Conservation (phyloP, 179 eudicot species). For the Carnegiea gigantea region DNA sequence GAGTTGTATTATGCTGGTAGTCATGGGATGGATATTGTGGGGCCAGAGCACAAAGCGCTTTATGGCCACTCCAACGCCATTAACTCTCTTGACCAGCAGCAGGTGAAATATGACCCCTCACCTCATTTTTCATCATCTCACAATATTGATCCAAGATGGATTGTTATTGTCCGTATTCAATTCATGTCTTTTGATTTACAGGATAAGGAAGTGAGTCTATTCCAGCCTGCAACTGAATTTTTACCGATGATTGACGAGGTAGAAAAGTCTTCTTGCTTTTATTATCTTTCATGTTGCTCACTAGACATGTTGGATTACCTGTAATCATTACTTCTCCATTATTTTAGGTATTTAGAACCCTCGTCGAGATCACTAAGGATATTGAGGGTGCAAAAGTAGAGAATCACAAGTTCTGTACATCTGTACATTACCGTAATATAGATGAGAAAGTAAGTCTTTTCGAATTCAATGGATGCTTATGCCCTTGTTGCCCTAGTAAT, state of each 20-base stretch:
- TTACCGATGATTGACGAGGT: slow-evolving; percentile 85
- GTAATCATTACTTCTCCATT: not conserved
- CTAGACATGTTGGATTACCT: not conserved
- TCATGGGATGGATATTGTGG: slow-evolving; percentile 92
- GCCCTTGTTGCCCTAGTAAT: not conserved
- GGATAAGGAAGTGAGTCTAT: slow-evolving; percentile 75
- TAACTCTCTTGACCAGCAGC: slow-evolving; percentile 40
- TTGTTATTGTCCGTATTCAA: slow-evolving; percentile 4
- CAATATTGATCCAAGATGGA: not conserved
- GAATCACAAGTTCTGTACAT: slow-evolving; percentile 81
- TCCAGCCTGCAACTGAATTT: slow-evolving; percentile 90
- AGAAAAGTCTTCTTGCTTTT: not conserved
- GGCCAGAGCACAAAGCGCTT: slow-evolving; percentile 41
- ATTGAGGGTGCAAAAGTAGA: slow-evolving; percentile 75
- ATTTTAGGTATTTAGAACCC: slow-evolving; percentile 66
- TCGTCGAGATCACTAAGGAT: slow-evolving; percentile 57
- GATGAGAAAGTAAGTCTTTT: slow-evolving; percentile 59
- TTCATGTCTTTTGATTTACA: slow-evolving; percentile 19
- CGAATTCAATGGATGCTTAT: not conserved
- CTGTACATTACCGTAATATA: slow-evolving; percentile 89
- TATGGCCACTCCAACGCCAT: slow-evolving; percentile 28
- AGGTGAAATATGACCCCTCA: slow-evolving; percentile 34
- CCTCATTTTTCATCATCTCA: not conserved
- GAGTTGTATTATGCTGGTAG: slow-evolving; percentile 91
- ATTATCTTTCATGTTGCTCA: not conserved